Conservation (phyloP, 768 basidiomycete species). For the Lepiota subincarnata region DNA sequence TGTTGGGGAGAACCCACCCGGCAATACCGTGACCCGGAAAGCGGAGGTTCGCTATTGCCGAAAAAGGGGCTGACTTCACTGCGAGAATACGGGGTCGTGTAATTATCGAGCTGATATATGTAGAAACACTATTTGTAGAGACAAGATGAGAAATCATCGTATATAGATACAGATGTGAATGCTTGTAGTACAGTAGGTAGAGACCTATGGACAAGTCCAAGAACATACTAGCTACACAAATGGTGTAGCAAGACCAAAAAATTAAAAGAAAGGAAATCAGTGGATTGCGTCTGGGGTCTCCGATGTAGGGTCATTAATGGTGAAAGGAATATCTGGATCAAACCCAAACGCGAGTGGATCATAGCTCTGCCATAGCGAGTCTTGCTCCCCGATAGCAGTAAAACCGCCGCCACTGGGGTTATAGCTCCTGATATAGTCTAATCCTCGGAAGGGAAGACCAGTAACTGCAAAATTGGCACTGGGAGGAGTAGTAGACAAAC, state of each 20-base stretch:
- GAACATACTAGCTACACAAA: constrained; percentile 1
- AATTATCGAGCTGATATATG: no score
- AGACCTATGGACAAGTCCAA: constrained; percentile 7
- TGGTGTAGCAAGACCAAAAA: constrained; percentile 5
- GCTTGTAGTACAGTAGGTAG: constrained; percentile 7
- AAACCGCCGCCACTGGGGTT: constrained; percentile 47
- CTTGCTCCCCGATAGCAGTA: constrained; percentile 38
- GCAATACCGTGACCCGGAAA: no score
- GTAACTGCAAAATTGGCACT: constrained; percentile 63
- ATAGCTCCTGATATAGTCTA: constrained; percentile 83
- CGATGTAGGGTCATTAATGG: constrained; percentile 39
- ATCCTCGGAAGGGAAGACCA: constrained; percentile 78
- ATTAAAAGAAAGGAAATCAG: constrained; percentile 13
- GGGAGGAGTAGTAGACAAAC: constrained; percentile 55
- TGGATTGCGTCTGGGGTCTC: constrained; percentile 33
- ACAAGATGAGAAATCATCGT: neutral
- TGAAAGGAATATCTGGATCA: constrained; percentile 77
- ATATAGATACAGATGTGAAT: constrained; percentile 6
- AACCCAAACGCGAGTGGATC: constrained; percentile 71
- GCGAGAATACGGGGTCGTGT: no score
- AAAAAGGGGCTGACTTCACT: no score
- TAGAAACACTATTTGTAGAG: neutral
- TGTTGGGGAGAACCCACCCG: neutral
- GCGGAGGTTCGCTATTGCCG: no score
- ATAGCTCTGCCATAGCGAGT: constrained; percentile 58